Base-by-base conservation (phyloP, 805 yeast genomes). In the Yamadazyma phyllophila region DNA sequence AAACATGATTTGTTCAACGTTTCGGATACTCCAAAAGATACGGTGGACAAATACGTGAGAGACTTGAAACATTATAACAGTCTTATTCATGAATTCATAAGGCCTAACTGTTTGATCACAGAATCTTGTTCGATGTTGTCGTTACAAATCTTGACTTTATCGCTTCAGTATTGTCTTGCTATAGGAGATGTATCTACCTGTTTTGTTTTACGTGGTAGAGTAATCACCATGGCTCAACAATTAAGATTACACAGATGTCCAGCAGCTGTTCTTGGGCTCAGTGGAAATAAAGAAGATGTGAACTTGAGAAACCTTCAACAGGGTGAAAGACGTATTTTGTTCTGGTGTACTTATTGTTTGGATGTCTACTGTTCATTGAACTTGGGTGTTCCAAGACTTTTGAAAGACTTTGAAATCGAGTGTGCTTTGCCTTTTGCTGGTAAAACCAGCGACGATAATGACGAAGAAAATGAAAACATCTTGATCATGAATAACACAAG, bases 211-310 rank as follows among this genome's bases (percentile, higher is more conserved):
- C 74, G 96, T 48, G 91, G 92, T 36, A 73, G 82, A 53, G 82
- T 85, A 7, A 80, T 85, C 10, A 82, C 89, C 24, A 85, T 88
- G 91, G 83, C 91, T 4, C 95, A 88, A 56, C 94, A 89, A 55
- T 67, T 90, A 43, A 78, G 97, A 54, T 69, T 90, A 37, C 96
- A 89, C 60, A 74, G 95, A 54, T 85, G 96, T 62, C 96, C 96
- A 8, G 82, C 91, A 4, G 92, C 92, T 0, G 90, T 88, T 3
- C 66, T 85, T 41, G 92, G 92, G 1, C 74, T 85, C 2, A 77
- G 78, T 29, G 62, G 61, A 8, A 57, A 53, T 27, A 46, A 46
- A 32, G 60, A 56, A 26, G 61, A 58, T 36, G 61, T 61, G 12
- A 56, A 65, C 26, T 78, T 85, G 37, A 77, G 82, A 17, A 78